phyloP scores from a whole-genome alignment of 768 basidiomycete genomes.

The Rhizopogon vinicolor region DNA sequence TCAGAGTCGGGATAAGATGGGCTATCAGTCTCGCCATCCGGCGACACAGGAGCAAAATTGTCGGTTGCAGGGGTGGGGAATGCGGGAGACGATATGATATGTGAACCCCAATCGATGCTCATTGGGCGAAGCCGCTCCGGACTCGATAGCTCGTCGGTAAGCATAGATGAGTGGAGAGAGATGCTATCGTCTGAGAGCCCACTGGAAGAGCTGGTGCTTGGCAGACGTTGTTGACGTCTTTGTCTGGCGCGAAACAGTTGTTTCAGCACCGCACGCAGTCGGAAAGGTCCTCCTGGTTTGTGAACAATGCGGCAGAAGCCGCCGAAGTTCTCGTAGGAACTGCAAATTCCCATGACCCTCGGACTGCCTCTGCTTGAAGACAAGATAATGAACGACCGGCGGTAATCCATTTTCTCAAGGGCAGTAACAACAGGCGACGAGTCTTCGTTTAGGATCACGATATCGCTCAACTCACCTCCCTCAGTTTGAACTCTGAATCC shows the following conservation, averaged over 20 bases:
- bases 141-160: conserved; percentile 18
- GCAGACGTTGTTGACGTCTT: conserved; percentile 22
- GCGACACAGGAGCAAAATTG: conserved; percentile 12
- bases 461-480: conserved; percentile 51
- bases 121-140: conserved; percentile 23
- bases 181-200: conserved; percentile 20
- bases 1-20: conserved; percentile 13
- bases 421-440: conserved; percentile 50
- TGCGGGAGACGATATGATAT: conserved; percentile 3
- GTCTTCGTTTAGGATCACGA: conserved; percentile 82
- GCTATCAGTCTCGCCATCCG: conserved; percentile 27
- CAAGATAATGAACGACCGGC: conserved; percentile 70
- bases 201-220: conserved; percentile 10
- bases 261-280: conserved; percentile 62
- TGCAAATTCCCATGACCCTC: conserved; percentile 54
- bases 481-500: conserved; percentile 49
- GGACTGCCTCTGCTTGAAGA: conserved; percentile 68
- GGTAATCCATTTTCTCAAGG: conserved; percentile 50
- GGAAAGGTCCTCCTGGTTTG: conserved; percentile 85
- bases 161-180: conserved; percentile 23
- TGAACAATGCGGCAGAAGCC: conserved; percentile 86
- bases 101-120: conserved; percentile 29
- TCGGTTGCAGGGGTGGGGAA: conserved; percentile 7
- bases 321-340: conserved; percentile 72
- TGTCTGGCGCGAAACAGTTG: conserved; percentile 30